phyloP scores from a whole-genome alignment of 2,329 filamentous ascomycete genomes.

The Aspergillus melleus region DNA sequence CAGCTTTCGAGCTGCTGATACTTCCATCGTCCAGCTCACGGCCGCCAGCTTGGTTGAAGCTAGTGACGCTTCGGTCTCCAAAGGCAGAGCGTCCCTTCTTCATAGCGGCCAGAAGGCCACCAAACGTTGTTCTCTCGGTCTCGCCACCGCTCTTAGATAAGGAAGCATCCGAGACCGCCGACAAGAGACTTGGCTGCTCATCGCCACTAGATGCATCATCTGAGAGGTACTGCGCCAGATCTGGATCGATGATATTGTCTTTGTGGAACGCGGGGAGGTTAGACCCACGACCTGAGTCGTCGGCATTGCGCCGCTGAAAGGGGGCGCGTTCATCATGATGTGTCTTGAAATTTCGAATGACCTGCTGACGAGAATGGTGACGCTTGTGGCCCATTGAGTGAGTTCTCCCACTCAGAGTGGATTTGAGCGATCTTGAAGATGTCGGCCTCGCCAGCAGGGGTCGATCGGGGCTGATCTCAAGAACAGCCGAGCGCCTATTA shows the following conservation, averaged over 20 bases:
- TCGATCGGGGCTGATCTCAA: conserved; percentile 85
- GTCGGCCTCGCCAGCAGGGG: conserved; percentile 74
- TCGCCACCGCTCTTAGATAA: conserved; percentile 66
- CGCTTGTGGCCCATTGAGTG: conserved; percentile 80
- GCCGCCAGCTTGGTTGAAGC: conserved; percentile 61
- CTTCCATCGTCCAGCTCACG: conserved; percentile 67
- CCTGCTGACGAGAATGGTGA: conserved; percentile 83
- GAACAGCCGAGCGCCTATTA: conserved; percentile 80
- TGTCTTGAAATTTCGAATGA: conserved; percentile 72
- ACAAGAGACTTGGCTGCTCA: conserved; percentile 83
- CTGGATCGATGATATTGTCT: conserved; percentile 97
- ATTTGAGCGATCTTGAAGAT: conserved; percentile 85
- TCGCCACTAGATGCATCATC: conserved; percentile 91
- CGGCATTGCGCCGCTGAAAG: conserved; percentile 72
- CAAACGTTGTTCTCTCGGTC: conserved; percentile 71
- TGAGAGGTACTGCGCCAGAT: conserved; percentile 92
- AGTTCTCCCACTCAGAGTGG: conserved; percentile 66
- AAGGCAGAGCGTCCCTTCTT: conserved; percentile 72
- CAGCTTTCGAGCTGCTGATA: conserved; percentile 59
- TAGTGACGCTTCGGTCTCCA: conserved; percentile 74
- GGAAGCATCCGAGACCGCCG: conserved; percentile 66
- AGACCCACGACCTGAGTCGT: conserved; percentile 65
- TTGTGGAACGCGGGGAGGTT: conserved; percentile 91
- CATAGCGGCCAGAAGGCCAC: conserved; percentile 68
- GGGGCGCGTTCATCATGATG: conserved; percentile 78